Conservation (phyloP, 768 basidiomycete species). For the Leccinellum luteum region DNA sequence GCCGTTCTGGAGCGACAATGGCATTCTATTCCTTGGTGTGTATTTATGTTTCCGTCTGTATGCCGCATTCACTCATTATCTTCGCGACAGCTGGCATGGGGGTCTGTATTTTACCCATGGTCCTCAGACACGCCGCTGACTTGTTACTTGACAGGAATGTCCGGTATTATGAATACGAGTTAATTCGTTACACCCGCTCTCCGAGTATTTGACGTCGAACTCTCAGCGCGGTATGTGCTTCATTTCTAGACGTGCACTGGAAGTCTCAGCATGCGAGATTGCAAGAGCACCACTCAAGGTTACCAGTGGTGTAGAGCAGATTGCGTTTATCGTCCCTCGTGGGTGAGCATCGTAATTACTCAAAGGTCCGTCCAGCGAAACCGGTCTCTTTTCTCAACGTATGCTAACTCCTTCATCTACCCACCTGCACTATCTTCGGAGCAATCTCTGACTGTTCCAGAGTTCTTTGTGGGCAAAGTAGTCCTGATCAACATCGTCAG, state of each 20-base stretch:
- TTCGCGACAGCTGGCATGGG: conserved; percentile 71
- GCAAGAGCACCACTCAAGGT: conserved; percentile 92
- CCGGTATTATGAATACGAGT: conserved; percentile 95
- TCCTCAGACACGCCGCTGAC: background rate
- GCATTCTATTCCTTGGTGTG: conserved; percentile 79
- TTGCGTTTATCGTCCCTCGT: conserved; percentile 93
- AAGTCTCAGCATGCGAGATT: conserved; percentile 90
- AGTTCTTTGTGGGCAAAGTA: conserved; percentile 61
- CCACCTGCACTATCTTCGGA: conserved; percentile 86
- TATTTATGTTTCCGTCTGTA: conserved; percentile 3
- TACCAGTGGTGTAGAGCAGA: conserved; percentile 75
- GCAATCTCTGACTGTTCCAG: conserved; percentile 73
- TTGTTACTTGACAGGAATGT: conserved; percentile 64
- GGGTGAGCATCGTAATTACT: conserved; percentile 44
- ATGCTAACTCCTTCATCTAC: conserved; percentile 96
- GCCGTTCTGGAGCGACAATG: conserved; percentile 98
- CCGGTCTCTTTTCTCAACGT: background rate
- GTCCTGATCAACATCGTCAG: conserved; percentile 75
- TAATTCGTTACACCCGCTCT: conserved; percentile 71
- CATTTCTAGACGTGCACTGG: conserved; percentile 88
- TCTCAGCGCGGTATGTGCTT: conserved; percentile 98
- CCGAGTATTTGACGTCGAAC: conserved; percentile 86
- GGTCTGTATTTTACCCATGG: conserved; percentile 42
- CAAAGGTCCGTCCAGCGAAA: background rate
- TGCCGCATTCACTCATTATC: conserved; percentile 1